phyloP scores from a whole-genome alignment of 345 rosid species.

The Syzygium grande region DNA sequence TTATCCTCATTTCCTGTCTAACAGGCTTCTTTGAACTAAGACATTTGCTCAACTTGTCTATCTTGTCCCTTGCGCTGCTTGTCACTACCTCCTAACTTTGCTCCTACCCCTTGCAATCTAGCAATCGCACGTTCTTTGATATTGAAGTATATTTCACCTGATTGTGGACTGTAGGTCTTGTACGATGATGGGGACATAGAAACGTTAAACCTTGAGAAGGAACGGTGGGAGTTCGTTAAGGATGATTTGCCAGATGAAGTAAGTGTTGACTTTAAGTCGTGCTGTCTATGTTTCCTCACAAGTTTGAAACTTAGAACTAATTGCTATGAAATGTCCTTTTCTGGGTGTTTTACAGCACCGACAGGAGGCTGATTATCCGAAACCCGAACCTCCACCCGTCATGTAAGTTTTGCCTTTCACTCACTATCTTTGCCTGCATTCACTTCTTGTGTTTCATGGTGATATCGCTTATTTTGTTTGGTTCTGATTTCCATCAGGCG shows the following conservation, averaged over 20 bases:
- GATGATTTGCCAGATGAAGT: neutral
- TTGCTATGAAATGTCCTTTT: neutral
- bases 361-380: neutral
- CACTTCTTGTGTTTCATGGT: neutral
- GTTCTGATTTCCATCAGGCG: neutral
- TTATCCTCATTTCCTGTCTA: neutral
- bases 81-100: neutral
- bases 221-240: neutral
- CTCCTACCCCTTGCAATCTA: neutral
- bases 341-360: neutral
- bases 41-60: neutral
- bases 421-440: neutral
- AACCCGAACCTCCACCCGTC: neutral
- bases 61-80: neutral
- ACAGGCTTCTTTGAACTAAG: neutral
- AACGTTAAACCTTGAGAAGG: neutral
- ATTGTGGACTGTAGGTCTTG: neutral
- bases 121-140: neutral
- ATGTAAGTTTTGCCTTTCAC: neutral
- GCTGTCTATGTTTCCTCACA: neutral
- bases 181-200: neutral
- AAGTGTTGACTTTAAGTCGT: neutral
- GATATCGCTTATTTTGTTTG: neutral
- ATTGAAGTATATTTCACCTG: neutral
- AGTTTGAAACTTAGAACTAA: neutral